phyloP scores from a whole-genome alignment of 2,329 filamentous ascomycete species.

The Ceratocystis alfenasii region DNA sequence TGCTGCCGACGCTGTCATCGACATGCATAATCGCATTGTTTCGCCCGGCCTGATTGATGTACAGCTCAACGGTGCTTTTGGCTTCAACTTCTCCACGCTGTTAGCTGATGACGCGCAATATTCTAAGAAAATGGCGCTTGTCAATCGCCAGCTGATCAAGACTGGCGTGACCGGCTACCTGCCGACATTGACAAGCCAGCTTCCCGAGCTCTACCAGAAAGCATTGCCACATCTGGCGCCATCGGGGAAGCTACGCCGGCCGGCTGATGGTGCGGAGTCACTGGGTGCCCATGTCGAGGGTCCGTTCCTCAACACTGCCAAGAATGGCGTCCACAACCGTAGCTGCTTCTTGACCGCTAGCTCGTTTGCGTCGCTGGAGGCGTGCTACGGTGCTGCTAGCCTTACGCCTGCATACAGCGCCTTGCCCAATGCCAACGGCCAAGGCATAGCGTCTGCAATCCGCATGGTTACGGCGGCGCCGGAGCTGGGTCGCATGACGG shows the following conservation, averaged over 20 bases:
- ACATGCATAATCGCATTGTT: slow-evolving; percentile 72
- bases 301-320: slow-evolving; percentile 69
- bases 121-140: slow-evolving; percentile 54
- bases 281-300: slow-evolving; percentile 86
- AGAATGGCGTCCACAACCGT: slow-evolving; percentile 75
- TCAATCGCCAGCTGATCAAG: slow-evolving; percentile 59
- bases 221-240: slow-evolving; percentile 67
- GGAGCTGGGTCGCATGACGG: slow-evolving; percentile 60
- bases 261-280: slow-evolving; percentile 66
- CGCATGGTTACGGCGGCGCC: slow-evolving; percentile 81
- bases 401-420: slow-evolving; percentile 35
- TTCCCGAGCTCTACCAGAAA: slow-evolving; percentile 68
- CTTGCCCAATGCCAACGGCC: not conserved
- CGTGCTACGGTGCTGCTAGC: slow-evolving; percentile 62
- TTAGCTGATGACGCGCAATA: slow-evolving; percentile 55
- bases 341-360: slow-evolving; percentile 56
- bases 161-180: slow-evolving; percentile 83
- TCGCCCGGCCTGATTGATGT: slow-evolving; percentile 81
- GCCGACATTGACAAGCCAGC: slow-evolving; percentile 74
- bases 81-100: slow-evolving; percentile 79
- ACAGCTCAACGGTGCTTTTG: slow-evolving; percentile 84
- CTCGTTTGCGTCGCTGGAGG: slow-evolving; percentile 52
- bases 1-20: slow-evolving; percentile 60
- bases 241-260: slow-evolving; percentile 46
- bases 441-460: slow-evolving; percentile 39